Conservation (phyloP, 192 early-diverging fungal species). For the Backusella circina region DNA sequence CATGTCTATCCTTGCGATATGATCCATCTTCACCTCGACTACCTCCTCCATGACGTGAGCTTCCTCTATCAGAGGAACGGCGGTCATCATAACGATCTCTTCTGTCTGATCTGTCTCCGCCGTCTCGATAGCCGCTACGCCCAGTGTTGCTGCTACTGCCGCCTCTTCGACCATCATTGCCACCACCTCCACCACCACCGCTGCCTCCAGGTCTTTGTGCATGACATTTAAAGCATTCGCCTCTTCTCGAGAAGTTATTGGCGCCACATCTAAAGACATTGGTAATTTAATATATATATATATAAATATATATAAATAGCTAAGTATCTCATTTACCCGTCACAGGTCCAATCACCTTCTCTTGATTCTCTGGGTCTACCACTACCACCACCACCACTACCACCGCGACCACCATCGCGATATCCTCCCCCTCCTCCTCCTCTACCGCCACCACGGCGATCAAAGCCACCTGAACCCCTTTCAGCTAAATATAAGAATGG, state of each 20-base stretch:
- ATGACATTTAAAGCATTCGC: constrained; percentile 62
- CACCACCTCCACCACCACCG: constrained; percentile 31
- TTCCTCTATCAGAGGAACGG: background rate
- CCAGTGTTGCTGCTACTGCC: constrained; percentile 38
- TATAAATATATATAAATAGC: background rate
- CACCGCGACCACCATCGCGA: constrained; percentile 36
- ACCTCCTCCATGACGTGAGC: constrained; percentile 31
- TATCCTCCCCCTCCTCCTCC: constrained; percentile 40
- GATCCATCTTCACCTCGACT: constrained; percentile 29
- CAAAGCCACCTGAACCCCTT: constrained; percentile 5
- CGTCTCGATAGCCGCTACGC: constrained; percentile 4
- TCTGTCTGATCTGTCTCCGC: constrained; percentile 27
- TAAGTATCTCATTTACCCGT: constrained; percentile 36
- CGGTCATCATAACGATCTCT: constrained; percentile 35
- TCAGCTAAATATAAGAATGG: constrained; percentile 10
- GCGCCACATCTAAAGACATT: constrained; percentile 49
- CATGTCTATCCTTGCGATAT: constrained; percentile 42
- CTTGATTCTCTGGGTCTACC: constrained; percentile 36
- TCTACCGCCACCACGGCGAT: constrained; percentile 42
- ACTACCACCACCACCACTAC: constrained; percentile 35
- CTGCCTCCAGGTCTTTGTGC: constrained; percentile 50
- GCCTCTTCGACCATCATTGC: constrained; percentile 37
- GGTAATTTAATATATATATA: background rate
- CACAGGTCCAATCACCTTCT: constrained; percentile 60
- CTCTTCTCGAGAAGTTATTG: constrained; percentile 64